phyloP scores from a whole-genome alignment of 2,329 filamentous ascomycete genomes.

The Colletotrichum agaves region DNA sequence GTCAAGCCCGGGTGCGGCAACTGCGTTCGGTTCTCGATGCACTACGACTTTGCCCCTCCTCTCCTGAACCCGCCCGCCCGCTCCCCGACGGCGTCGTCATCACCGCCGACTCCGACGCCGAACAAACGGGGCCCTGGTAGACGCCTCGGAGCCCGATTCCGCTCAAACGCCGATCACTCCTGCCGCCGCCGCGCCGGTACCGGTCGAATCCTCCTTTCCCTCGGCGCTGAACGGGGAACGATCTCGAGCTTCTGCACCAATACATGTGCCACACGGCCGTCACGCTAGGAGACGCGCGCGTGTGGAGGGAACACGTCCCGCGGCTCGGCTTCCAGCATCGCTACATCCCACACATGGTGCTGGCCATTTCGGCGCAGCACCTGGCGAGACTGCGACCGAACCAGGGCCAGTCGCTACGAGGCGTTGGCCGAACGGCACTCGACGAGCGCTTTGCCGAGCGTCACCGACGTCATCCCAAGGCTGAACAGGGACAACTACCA shows the following conservation, averaged over 20 bases:
- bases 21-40: conserved; percentile 37
- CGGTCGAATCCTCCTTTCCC: neutral
- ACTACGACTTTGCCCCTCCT: conserved; percentile 36
- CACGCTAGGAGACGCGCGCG: conserved; percentile 36
- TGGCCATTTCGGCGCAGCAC: conserved; percentile 41
- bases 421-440: conserved; percentile 39
- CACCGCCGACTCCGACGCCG: conserved; percentile 11
- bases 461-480: conserved; percentile 38
- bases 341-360: conserved; percentile 41
- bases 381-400: conserved; percentile 32
- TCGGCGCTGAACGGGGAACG: conserved; percentile 37
- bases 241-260: conserved; percentile 43
- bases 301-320: conserved; percentile 40
- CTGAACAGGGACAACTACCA: conserved; percentile 39
- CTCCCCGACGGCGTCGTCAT: conserved; percentile 14
- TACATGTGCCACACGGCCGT: conserved; percentile 39
- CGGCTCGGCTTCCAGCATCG: conserved; percentile 41
- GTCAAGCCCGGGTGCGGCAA: conserved; percentile 38
- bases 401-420: conserved; percentile 21
- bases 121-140: conserved; percentile 34
- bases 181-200: neutral
- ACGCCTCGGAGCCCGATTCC: conserved; percentile 3
- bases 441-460: conserved; percentile 36
- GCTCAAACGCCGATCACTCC: conserved; percentile 6
- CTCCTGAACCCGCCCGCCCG: neutral